Evolutionary conservation across 1,284 basidiomycete genomes (phyloP).

Genomic region (Cerrena zonata): DNA sequence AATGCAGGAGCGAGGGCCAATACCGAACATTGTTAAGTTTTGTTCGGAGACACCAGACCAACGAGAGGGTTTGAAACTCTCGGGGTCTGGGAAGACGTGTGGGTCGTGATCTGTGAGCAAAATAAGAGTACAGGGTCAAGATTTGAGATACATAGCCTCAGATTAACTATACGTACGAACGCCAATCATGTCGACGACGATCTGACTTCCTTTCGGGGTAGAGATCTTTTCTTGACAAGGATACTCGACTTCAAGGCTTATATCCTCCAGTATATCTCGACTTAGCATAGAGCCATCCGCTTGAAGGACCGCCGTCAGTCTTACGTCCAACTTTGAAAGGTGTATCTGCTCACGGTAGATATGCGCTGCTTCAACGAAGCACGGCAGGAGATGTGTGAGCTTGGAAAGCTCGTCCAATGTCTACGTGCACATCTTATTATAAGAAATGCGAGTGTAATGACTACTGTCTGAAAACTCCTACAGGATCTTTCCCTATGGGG

Average conservation of each 20-base stretch:
- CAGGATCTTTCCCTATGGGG: constrained; percentile 2
- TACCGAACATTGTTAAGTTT: neutral
- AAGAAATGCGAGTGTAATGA: too few species aligned
- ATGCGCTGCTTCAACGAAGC: constrained; percentile 16
- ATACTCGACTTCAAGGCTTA: constrained; percentile 20
- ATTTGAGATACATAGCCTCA: too few species aligned
- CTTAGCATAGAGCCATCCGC: neutral
- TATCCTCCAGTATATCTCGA: constrained; percentile 27
- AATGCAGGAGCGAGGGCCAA: constrained; percentile 48
- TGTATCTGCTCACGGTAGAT: constrained; percentile 29
- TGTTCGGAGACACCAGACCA: constrained; percentile 29
- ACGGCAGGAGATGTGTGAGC: constrained; percentile 25
- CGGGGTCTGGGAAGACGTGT: constrained; percentile 34
- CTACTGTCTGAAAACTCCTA: too few species aligned
- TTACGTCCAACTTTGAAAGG: too few species aligned
- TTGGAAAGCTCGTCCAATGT: constrained; percentile 37
- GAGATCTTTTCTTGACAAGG: constrained; percentile 14
- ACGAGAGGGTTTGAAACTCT: constrained; percentile 33
- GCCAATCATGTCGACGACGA: constrained; percentile 47
- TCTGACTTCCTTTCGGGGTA: constrained; percentile 19
- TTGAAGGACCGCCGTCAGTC: neutral
- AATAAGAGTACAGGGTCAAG: neutral
- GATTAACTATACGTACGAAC: constrained; percentile 45
- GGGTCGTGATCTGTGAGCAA: constrained; percentile 29
- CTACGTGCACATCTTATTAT: too few species aligned